Evolutionary conservation across 2,329 filamentous ascomycete species (phyloP), one percentile per base, ranked within the genome.

Genomic region (Fusarium devonianum): DNA sequence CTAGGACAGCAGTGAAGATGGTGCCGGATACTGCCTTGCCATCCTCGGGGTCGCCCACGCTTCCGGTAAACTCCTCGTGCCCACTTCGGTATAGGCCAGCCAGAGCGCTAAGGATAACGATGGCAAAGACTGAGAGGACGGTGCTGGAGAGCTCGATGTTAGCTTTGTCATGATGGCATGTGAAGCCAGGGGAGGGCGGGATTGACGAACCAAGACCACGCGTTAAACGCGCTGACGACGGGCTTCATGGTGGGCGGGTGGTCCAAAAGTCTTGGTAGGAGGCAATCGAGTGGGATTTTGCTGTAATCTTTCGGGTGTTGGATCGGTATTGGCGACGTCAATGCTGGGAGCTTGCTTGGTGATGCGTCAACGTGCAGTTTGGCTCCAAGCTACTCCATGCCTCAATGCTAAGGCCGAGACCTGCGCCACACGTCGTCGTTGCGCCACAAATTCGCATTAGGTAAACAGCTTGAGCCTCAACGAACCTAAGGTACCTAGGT

Each of bases 211-310:
- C 92, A 96, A 78, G 87, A 90, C 92, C 92, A 97, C 69, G 92
- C 93, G 78, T 96, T 92, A 78, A 92, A 83, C 62, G 91, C 87
- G 70, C 90, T 89, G 65, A 97, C 90, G 70, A 97, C 80, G 64
- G 93, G 92, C 87, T 97, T 97, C 92, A 97, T 97, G 69, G 68
- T 84, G 78, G 73, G 47, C 49, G 34, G 12, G 12, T 43, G 18
- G 7, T 35, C 19, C 8, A 49, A 49, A 22, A 29, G n/a, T 26
- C 26, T 14, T 7, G 11, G n/a, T 10, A n/a, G 19, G 23, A 11
- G 16, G 4, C 38, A 19, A 30, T 17, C 18, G 33, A 37, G 32
- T 18, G 29, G 11, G 14, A 16, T 29, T 30, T 37, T 34, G 56
- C 25, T 39, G 35, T 14, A 21, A 12, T 29, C 8, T 14, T 37